A percentile compares a stretch with the other conserved stretches of the same genome.
phyloP scores from a whole-genome alignment of 169 alveolate species.

The Plasmodium knowlesi region DNA sequence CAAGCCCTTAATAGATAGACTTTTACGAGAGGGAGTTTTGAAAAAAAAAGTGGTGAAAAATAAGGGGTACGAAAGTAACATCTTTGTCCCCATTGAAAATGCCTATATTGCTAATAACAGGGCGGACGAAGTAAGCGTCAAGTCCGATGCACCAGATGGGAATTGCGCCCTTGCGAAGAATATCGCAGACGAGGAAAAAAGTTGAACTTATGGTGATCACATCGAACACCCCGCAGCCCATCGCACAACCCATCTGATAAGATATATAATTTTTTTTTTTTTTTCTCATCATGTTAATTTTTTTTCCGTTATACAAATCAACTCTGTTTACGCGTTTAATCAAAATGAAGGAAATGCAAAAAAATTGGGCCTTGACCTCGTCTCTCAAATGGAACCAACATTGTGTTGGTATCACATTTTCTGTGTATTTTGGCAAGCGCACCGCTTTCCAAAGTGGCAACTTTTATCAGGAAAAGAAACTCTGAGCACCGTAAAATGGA shows the following conservation, averaged over 20 bases:
- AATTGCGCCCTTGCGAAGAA: neutral
- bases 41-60: slow-evolving; percentile 42
- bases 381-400: neutral
- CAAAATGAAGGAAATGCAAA: neutral
- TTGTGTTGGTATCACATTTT: neutral
- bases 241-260: neutral
- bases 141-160: neutral
- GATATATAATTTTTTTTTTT: slow-evolving; percentile 2
- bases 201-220: neutral
- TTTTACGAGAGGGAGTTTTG: slow-evolving; percentile 42
- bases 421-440: neutral
- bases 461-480: neutral
- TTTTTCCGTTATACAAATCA: neutral
- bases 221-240: neutral
- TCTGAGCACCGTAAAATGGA: neutral
- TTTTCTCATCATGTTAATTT: neutral
- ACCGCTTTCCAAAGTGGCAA: neutral
- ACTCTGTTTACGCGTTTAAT: neutral
- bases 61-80: slow-evolving; percentile 69
- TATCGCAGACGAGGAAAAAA: neutral
- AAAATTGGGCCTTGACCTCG: neutral
- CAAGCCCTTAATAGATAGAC: slow-evolving; percentile 62
- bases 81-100: slow-evolving; percentile 44
- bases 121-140: neutral
- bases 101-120: neutral